Evolutionary conservation across 306 rosid species (phyloP).

Genomic region (peach (Prunus persica)): DNA sequence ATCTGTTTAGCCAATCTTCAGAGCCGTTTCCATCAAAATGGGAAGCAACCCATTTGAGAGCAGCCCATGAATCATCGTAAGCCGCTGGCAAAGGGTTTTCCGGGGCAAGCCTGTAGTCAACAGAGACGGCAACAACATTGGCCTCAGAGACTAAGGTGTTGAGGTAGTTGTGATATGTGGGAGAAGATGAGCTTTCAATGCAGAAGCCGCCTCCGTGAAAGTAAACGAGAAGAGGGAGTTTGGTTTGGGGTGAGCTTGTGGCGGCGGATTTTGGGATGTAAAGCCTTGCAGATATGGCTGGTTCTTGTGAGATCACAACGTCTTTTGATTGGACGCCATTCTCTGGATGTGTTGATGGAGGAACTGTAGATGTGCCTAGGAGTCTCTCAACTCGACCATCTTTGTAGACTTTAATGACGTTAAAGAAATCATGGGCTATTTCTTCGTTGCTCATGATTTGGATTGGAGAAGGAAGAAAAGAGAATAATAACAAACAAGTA

Average conservation of each 20-base stretch:
- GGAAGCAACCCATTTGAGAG: not conserved
- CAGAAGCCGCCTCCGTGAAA: too few species aligned
- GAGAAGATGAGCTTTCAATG: too few species aligned
- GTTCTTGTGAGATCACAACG: not conserved
- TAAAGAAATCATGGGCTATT: not conserved
- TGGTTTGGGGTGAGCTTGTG: too few species aligned
- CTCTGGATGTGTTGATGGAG: slow-evolving; percentile 7
- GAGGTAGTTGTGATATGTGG: too few species aligned
- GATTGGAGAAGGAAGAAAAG: too few species aligned
- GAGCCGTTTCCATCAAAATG: too few species aligned
- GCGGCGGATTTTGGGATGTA: too few species aligned
- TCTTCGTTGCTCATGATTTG: not conserved
- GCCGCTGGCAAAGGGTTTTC: slow-evolving; percentile 24
- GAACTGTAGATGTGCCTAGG: not conserved
- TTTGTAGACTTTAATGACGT: slow-evolving; percentile 11
- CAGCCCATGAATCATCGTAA: slow-evolving; percentile 29
- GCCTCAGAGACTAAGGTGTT: too few species aligned
- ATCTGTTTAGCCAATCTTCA: too few species aligned
- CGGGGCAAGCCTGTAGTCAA: slow-evolving; percentile 25
- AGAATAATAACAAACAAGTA: too few species aligned
- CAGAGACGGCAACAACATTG: slow-evolving; percentile 3
- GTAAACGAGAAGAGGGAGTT: too few species aligned
- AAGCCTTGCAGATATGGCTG: too few species aligned
- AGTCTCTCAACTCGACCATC: slow-evolving; percentile 26
- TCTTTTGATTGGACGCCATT: slow-evolving; percentile 31